Conservation (phyloP, 2,329 filamentous ascomycete species). For the Penicillium sp. region DNA sequence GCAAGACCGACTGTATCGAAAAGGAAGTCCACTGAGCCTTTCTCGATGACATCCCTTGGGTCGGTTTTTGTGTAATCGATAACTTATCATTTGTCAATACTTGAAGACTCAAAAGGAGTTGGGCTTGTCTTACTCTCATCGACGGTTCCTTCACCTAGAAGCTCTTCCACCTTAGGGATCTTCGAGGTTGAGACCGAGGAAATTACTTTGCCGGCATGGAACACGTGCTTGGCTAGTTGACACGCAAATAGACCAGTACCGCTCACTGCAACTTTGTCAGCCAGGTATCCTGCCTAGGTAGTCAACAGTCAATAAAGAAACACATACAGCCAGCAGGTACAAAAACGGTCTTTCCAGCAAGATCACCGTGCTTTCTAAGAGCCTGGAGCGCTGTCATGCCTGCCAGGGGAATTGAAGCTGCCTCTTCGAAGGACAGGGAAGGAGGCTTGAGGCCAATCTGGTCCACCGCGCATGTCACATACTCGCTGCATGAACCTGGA, state of each 20-base stretch:
- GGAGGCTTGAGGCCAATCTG: conserved; percentile 43
- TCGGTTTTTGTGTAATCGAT: conserved; percentile 53
- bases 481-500: conserved; percentile 41
- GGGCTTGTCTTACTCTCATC: conserved; percentile 38
- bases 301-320: background rate
- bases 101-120: background rate
- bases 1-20: conserved; percentile 50
- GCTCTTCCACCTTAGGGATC: conserved; percentile 45
- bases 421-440: conserved; percentile 44
- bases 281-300: background rate
- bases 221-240: conserved; percentile 55
- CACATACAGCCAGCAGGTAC: conserved; percentile 47
- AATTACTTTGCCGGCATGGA: conserved; percentile 50
- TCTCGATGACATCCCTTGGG: conserved; percentile 39
- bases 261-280: conserved; percentile 36
- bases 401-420: conserved; percentile 44
- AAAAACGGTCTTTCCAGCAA: conserved; percentile 55
- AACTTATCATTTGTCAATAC: conserved; percentile 27
- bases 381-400: conserved; percentile 49
- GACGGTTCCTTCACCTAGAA: conserved; percentile 46
- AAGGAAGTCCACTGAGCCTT: conserved; percentile 52
- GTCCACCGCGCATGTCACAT: conserved; percentile 32
- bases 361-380: conserved; percentile 45
- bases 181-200: conserved; percentile 57
- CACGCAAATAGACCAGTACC: conserved; percentile 49